Evolutionary conservation across 768 basidiomycete species (phyloP).

Genomic region (Asterophora lycoperdoides): DNA sequence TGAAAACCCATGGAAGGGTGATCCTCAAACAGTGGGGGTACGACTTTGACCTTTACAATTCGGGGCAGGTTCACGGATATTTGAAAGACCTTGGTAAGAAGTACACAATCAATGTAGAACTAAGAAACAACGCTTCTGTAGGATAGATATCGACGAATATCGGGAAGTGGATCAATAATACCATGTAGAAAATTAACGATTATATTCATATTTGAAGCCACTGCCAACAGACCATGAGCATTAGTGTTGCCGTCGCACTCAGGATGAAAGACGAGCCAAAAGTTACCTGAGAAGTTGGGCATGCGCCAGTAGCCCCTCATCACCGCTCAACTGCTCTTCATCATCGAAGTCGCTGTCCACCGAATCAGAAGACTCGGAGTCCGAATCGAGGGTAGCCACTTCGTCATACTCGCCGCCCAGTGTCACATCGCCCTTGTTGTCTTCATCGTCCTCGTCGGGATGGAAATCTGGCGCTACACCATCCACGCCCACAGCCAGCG

Average conservation of each 20-base stretch:
- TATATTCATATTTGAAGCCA: no score
- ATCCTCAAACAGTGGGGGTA: no score
- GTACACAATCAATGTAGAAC: no score
- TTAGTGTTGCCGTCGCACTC: background rate
- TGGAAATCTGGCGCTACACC: background rate
- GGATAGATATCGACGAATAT: no score
- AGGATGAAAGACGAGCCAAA: background rate
- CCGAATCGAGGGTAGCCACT: background rate
- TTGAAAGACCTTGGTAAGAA: no score
- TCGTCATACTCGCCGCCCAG: background rate
- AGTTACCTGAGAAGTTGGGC: background rate
- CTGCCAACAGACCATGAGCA: no score
- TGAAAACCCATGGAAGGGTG: no score
- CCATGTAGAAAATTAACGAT: no score
- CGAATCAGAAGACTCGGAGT: constrained; percentile 2
- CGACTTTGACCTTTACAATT: no score
- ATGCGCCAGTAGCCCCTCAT: constrained; percentile 1
- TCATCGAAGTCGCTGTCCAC: constrained; percentile 10
- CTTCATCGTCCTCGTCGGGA: background rate
- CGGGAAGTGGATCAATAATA: no score
- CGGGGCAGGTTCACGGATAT: no score
- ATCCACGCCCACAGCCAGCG: background rate
- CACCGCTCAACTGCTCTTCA: constrained; percentile 7
- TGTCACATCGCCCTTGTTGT: background rate
- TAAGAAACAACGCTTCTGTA: no score